A percentile compares a stretch with the other conserved stretches of the same genome.
Evolutionary conservation across 2,329 filamentous ascomycete genomes (phyloP).

Genomic region (Talaromyces atroroseus): DNA sequence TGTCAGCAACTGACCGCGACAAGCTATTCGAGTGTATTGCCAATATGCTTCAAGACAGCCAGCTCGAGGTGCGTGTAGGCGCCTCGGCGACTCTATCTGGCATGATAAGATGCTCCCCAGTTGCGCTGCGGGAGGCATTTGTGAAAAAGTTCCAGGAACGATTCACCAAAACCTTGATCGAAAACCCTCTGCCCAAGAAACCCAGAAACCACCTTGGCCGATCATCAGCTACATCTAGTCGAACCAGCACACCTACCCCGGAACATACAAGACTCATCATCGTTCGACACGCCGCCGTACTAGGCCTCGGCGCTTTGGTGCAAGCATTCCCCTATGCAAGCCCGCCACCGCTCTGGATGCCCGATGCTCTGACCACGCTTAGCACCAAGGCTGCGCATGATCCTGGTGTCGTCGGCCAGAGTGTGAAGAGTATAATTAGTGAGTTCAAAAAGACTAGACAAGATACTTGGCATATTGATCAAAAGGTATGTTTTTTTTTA

Average conservation of each 20-base stretch:
- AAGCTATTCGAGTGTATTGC: constrained; percentile 87
- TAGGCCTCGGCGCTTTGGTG: constrained; percentile 84
- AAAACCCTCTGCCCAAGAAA: constrained; percentile 81
- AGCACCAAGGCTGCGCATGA: constrained; percentile 82
- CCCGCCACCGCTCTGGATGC: constrained; percentile 89
- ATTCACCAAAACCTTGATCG: constrained; percentile 70
- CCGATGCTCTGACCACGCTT: constrained; percentile 79
- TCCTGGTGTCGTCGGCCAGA: constrained; percentile 87
- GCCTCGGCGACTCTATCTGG: constrained; percentile 90
- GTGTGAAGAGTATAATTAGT: constrained; percentile 85
- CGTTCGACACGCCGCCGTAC: constrained; percentile 78
- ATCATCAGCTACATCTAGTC: constrained; percentile 39
- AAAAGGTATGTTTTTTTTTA: constrained; percentile 64
- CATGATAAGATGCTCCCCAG: constrained; percentile 95
- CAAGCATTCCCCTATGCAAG: constrained; percentile 95
- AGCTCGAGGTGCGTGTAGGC: constrained; percentile 89
- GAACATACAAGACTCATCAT: constrained; percentile 69
- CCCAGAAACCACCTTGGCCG: constrained; percentile 33
- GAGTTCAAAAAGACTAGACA: constrained; percentile 99
- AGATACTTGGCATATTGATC: constrained; percentile 96
- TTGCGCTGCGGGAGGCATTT: constrained; percentile 69
- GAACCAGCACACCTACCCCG: constrained; percentile 45
- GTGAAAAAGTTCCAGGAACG: constrained; percentile 69
- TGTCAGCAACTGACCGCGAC: constrained; percentile 67
- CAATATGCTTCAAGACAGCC: constrained; percentile 84